Base-by-base conservation (phyloP, 192 early-diverging fungal genomes). In the Rhizophagus sp. region DNA sequence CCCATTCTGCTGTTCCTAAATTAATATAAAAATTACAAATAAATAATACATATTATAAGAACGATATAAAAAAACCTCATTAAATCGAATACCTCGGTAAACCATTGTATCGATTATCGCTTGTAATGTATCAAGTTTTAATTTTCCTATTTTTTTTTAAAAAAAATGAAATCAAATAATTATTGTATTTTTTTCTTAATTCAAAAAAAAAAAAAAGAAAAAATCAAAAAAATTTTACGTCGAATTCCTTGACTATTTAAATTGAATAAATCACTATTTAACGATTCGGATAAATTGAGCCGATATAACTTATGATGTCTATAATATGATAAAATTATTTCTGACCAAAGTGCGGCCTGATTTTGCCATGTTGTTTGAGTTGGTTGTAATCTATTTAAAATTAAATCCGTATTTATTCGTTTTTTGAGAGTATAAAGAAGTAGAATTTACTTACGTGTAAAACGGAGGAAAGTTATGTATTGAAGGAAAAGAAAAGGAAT, bases 401-500 rank as follows among this genome's bases (percentile, higher is more conserved):
- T 79, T 71, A 30, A 52, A 76, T 64, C 33, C 71, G 79, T 52
- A 79, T 64, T 65, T 9, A 69, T 34, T 2, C 1, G 4, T 22
- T 47, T 57, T n/a, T 73, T 13, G 12, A 47, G 11, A 47, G 2
- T 47, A 79, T 15, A 41, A n/a, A 25, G 3, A 64, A 22, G 15
- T 75, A 22, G 22, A 13, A 62, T 3, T 10, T 22, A 80, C 91
- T 85, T 91, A 95, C 94, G 94, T 96, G 86, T 91, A 97, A 86
- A 98, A 96, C 7, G 96, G 96, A 15, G 95, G 95, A 82, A 98
- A 98, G 85, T 87, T 89, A 88, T 96, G 89, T 76, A 96, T 93
- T 76, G 93, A 87, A 27, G 96, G 95, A 83, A 95, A 96, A 67
- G 86, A 80, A 84, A 93, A 95, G 61, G 85, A 49, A 73, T 52